Conservation (phyloP, 75 land plant species). For the Azolla pinnata region DNA sequence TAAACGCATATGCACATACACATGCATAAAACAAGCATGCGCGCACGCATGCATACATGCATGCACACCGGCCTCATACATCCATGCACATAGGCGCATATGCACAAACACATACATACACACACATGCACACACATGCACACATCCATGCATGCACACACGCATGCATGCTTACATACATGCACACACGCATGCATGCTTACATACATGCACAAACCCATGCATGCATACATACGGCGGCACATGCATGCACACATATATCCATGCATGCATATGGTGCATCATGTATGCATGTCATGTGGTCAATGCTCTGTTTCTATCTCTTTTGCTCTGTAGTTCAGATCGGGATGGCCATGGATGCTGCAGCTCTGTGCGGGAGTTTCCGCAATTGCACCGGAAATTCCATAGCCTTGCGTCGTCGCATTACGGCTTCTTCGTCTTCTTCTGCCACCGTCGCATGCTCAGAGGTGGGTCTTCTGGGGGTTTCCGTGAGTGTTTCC, state of each 20-base stretch:
- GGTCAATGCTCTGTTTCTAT: too few relatives aligned
- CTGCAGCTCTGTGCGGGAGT: too few relatives aligned
- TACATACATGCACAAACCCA: constrained; percentile 1
- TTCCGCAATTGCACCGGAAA: too few relatives aligned
- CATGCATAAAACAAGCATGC: neutral
- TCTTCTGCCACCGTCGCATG: too few relatives aligned
- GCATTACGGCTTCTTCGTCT: too few relatives aligned
- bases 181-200: neutral
- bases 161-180: neutral
- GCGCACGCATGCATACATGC: constrained; percentile 5
- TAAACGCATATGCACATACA: neutral
- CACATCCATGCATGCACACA: constrained; percentile 2
- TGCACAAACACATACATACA: neutral
- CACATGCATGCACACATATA: neutral
- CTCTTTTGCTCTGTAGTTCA: too few relatives aligned
- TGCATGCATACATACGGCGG: constrained; percentile 3
- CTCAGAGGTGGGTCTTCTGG: too few relatives aligned
- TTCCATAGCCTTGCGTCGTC: too few relatives aligned
- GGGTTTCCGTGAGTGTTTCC: too few relatives aligned
- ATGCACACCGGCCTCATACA: neutral
- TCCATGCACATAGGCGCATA: neutral
- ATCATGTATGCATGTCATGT: too few relatives aligned
- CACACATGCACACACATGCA: neutral
- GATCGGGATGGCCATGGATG: too few relatives aligned
- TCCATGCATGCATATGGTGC: neutral